These are phyloP conservation scores for Umbelopsis isabellina DNA, from an alignment of 192 early-diverging fungal genomes.

Conservation along the genomic window DNA sequence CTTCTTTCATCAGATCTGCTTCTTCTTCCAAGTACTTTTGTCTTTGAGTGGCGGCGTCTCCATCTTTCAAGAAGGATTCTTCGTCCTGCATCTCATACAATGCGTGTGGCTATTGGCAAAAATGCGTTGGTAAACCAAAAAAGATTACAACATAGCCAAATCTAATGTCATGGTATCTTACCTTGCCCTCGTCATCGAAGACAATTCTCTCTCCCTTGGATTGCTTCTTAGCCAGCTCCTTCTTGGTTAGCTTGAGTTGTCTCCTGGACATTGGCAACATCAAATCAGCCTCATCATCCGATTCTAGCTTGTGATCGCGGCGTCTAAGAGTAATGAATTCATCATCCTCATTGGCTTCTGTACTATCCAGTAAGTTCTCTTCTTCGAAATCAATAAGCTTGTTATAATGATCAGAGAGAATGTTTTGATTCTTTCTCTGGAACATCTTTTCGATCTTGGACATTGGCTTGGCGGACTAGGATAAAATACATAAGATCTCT, in stretches of 20 bases:
- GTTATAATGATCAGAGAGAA: slow-evolving; percentile 90
- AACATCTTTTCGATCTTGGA: slow-evolving; percentile 95
- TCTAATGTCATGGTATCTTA: slow-evolving; percentile 19
- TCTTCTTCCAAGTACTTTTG: slow-evolving; percentile 74
- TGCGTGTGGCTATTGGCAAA: slow-evolving; percentile 50
- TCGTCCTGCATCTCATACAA: slow-evolving; percentile 83
- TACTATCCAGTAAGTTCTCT: slow-evolving; percentile 34
- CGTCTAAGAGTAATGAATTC: slow-evolving; percentile 88
- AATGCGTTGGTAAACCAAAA: not conserved
- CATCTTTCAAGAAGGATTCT: slow-evolving; percentile 76
- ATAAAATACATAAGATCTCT: not conserved
- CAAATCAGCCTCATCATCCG: slow-evolving; percentile 42
- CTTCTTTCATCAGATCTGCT: slow-evolving; percentile 68
- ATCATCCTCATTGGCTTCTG: slow-evolving; percentile 60
- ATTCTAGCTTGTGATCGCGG: slow-evolving; percentile 76
- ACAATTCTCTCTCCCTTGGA: slow-evolving; percentile 74
- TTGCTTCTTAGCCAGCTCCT: slow-evolving; percentile 76
- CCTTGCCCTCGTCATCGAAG: slow-evolving; percentile 95
- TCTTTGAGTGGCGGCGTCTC: slow-evolving; percentile 65
- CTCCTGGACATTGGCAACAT: slow-evolving; percentile 44
- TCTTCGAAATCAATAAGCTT: slow-evolving; percentile 74
- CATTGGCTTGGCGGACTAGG: slow-evolving; percentile 47
- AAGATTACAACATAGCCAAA: not conserved
- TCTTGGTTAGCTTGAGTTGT: slow-evolving; percentile 56
- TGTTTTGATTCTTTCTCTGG: slow-evolving; percentile 85